A percentile compares a stretch with the other conserved stretches of the same genome.
Conservation (phyloP, 495 filamentous ascomycete species). For the Aspergillus mulundensis region DNA sequence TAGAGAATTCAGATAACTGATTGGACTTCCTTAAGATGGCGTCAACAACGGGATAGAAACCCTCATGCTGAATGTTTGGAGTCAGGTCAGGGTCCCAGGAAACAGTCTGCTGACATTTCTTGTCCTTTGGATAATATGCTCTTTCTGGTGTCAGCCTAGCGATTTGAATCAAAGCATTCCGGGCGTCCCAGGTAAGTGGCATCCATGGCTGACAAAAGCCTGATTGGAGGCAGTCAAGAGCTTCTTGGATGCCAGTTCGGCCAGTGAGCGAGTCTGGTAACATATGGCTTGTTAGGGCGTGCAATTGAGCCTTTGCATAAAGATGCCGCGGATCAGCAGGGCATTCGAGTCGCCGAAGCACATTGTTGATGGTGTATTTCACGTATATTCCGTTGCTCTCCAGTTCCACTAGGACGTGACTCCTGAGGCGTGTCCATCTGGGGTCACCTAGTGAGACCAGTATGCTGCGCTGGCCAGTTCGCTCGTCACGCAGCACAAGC, state of each 20-base stretch:
- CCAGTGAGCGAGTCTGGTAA: constrained; percentile 54
- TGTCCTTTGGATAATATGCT: constrained; percentile 51
- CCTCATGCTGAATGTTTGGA: constrained; percentile 52
- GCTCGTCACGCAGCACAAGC: constrained; percentile 44
- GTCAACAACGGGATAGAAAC: constrained; percentile 34
- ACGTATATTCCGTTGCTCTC: constrained; percentile 32
- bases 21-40: constrained; percentile 39
- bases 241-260: constrained; percentile 59
- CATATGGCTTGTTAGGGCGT: constrained; percentile 54
- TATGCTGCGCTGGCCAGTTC: constrained; percentile 39
- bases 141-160: constrained; percentile 49
- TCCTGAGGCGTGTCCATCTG: constrained; percentile 1
- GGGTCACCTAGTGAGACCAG: constrained; percentile 46
- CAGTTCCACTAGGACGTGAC: constrained; percentile 43
- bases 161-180: constrained; percentile 38
- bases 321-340: constrained; percentile 47
- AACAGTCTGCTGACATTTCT: constrained; percentile 47
- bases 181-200: constrained; percentile 29
- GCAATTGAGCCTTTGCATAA: constrained; percentile 50
- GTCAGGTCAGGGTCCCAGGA: constrained; percentile 43
- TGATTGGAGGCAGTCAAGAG: constrained; percentile 41
- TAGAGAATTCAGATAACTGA: constrained; percentile 28
- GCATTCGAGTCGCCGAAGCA: constrained; percentile 45
- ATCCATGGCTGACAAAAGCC: constrained; percentile 49
- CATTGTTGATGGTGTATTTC: constrained; percentile 41